Evolutionary conservation across 1,284 basidiomycete species (phyloP), one percentile per base, ranked within the genome.

Genomic region (Ceratobasidium sp.): DNA sequence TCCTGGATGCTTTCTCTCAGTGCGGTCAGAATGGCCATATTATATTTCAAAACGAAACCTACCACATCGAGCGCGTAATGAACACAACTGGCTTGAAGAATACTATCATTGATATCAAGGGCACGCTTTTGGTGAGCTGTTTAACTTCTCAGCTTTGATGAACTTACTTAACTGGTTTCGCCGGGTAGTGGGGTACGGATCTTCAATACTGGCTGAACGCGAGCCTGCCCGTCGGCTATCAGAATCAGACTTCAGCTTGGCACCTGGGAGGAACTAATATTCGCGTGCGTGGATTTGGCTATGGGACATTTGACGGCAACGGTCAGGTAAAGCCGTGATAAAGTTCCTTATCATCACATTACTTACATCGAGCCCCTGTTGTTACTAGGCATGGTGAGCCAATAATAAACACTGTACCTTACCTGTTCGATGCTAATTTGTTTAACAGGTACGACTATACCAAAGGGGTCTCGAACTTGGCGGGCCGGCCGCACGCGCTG

Each of bases 291-390:
- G 81, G 80, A 27, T 76, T 79, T 69, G 78, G 78, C 47, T 78
- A 69, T 48, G 81, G 81, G 19, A 80, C 80, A 17, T 80, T 82
- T 45, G 79, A 79, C 63, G 81, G 81, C n/a, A 80, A 80, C 53
- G 81, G 81, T 7, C 79, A 81, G 73, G 78, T 74, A 36, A 57
- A 62, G 82, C 83, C 81, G 81, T 79, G 81, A 24, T 81, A 79
- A 2, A 80, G 83, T 51, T 79, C 80, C 19, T 79, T 79, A 8
- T 82, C 82, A 65, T 83, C 75, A 76, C 22, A 82, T 82, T 9
- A 83, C 82, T 1, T 81, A 83, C 59, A 80, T 83, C 62, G 82
- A 82, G 17, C 82, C 82, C 51, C 82, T 41, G 11, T 41, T 41
- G 36, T 41, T 41, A 41, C n/a, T 41, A 41, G 36, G 36, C 36